Base-by-base conservation (phyloP, 1,284 basidiomycete genomes). In the Cutaneotrichosporon mucoides region DNA sequence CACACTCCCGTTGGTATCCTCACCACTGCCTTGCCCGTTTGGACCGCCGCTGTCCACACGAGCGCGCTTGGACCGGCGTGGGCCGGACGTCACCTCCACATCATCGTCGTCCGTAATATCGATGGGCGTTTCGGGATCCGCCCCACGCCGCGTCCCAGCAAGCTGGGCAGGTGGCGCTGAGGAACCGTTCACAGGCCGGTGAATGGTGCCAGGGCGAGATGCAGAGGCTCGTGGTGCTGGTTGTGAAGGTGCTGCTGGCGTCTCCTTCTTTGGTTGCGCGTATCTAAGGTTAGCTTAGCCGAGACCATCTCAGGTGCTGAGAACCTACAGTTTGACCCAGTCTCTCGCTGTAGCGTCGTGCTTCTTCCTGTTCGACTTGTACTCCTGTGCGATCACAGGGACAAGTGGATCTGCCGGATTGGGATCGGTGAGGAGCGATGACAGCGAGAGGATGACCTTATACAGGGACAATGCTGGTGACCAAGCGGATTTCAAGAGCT, bases 371-470 rank as follows among this genome's bases (percentile, higher is more conserved):
- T 95, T 89, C 53, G 86, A 89, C 86, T 91, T 92, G 84, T 93
- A 95, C 71, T 92, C 78, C 75, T 92, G 87, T 41, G 92, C 79
- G 24, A 81, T 80, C 34, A 71, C 62, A 8, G 78, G 73, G 15
- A 80, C 79, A 34, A 82, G 75, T 0, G 81, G 81, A 73, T 97
- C 93, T 77, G 94, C 90, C 51, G 93, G 93, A 81, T 96, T 97
- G 66, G 93, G 93, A 76, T 97, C 94, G 52, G 92, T 95, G 72
- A 97, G 81, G 88, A 96, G 93, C 66, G 94, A 96, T 70, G 91
- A 95, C 73, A 97, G 94, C 72, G 91, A 95, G 70, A 96, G 84
- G 41, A 97, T 77, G 37, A 96, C 92, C 80, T 94, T 94, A 82
- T 90, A 92, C 44, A 94, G 81, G 2, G 90, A 92, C 37, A 94